Evolutionary conservation across 495 filamentous ascomycete species (phyloP).

Genomic region (Clavariopsis aquatica): DNA sequence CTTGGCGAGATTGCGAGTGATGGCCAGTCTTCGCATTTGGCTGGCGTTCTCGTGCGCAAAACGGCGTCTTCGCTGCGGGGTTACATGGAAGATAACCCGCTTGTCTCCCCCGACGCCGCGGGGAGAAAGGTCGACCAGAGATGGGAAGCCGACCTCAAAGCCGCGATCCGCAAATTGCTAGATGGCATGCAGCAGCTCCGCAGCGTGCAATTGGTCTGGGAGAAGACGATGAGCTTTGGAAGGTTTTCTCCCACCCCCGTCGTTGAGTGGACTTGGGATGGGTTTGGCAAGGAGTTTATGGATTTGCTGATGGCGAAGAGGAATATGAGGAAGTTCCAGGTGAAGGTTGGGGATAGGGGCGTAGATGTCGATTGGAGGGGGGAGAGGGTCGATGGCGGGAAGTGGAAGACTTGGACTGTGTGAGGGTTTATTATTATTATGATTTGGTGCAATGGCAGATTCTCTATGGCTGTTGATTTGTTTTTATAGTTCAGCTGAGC

Average conservation of each 20-base stretch:
- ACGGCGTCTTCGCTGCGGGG: background rate
- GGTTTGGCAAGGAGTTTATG: conserved; percentile 14
- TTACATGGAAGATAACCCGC: too few species aligned
- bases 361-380: background rate
- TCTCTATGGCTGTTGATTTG: too few species aligned
- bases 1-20: conserved; percentile 3
- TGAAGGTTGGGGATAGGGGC: conserved; percentile 17
- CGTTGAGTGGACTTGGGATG: conserved; percentile 9
- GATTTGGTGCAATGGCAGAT: too few species aligned
- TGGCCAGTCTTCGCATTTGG: background rate
- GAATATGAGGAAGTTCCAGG: conserved; percentile 8
- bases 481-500: too few species aligned
- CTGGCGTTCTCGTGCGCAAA: background rate
- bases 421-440: too few species aligned
- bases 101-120: background rate
- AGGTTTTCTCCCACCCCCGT: background rate
- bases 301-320: conserved; percentile 7
- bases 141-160: background rate
- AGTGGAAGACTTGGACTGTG: background rate
- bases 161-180: conserved; percentile 7
- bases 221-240: background rate
- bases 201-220: conserved; percentile 24
- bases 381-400: conserved; percentile 5
- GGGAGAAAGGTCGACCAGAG: background rate
- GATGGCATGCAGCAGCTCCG: conserved; percentile 16